Evolutionary conservation across 768 basidiomycete genomes (phyloP), one percentile per base, ranked within the genome.

Genomic region (Hortiboletus campestris): DNA sequence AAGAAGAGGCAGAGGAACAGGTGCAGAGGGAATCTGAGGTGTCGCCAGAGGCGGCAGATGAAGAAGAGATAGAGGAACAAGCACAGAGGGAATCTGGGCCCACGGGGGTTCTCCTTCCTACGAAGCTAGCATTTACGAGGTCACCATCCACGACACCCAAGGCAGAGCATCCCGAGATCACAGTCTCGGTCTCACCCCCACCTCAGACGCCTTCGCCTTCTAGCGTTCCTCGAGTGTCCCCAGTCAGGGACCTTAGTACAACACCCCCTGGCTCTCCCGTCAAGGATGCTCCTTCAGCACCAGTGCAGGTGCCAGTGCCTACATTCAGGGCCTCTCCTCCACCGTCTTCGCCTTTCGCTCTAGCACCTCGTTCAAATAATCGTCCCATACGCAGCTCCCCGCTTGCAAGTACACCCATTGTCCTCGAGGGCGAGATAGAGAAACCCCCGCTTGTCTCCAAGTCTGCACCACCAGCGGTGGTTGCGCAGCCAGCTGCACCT

Each of bases 351-450:
- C 70, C 75, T 3, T 67, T 85, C 32, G 78, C 78, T 22, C 66
- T 67, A 28, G 45, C 80, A 17, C 82, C 84, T 19, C 77, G 86
- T 38, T 79, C 87, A 19, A 62, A 49, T 13, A 69, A 58, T 9
- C 81, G 85, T 8, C 89, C 89, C 0, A 70, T 78, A 4, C 83
- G 87, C n/a, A 91, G 90, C 60, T 91, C 90, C 4, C 90, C 90
- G 2, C 74, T 91, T 46, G 85, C 89, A 5, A 83, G 70, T 53
- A 75, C 78, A 6, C 74, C 83, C 49, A 74, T 74, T 52, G 81
- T 76, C 20, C 79, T 80, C 16, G 81, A 81, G 10, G 70, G 70
- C 17, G 69, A 71, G 35, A 50, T 60, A 12, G 57, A 45, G 32
- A 61, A 53, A n/a, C 22, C 43, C 32, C 63, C 49, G 19, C 56